Evolutionary conservation across 164 flowering plant species (phyloP), one percentile per base, ranked within the genome.

Genomic region (Vitis labrusca): DNA sequence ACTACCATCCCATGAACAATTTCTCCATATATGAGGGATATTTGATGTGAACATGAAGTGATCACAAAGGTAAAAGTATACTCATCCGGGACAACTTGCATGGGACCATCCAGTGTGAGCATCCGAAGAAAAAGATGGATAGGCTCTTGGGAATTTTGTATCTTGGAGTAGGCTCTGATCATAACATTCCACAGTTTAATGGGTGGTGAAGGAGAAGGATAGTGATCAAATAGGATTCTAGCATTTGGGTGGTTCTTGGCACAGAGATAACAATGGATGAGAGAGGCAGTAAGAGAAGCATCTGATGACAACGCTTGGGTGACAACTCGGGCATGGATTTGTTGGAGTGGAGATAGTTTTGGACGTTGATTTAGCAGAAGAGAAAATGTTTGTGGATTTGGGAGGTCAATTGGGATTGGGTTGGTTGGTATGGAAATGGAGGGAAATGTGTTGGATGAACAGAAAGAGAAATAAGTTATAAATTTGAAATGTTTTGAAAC

Each of bases 31-130:
- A 70, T 8, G 14, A 48, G 50, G 5, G 69, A 65, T 23, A 15
- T 14, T 57, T 74, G 83, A 59, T 69, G 82, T 11, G 86, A 78
- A 60, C 84, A 82, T 1, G 87, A 77, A 23, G 84, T 77, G 50
- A 82, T 63, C 23, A 79, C 79, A 71, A 80, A 85, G 12, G 86
- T 86, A 63, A 79, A 88, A 0, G 90, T 86, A 63, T 83, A 88
- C n/a, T 83, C 67, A 47, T 86, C 92, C 0, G 90, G 92, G 8
- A 59, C 50, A 52, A 73, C 76, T n/a, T 15, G 9, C 44, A n/a
- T 23, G 12, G 67, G 29, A 2, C 59, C 12, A 10, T 29, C 63
- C 10, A 74, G 17, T 0, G 56, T 66, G 27, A 83, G 63, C 85
- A 88, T 78, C 23, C 67, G 70, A 50, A 86, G 82, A 67, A 82